Base-by-base conservation (phyloP, 805 yeast genomes). In the Saccharomycopsis microspora region DNA sequence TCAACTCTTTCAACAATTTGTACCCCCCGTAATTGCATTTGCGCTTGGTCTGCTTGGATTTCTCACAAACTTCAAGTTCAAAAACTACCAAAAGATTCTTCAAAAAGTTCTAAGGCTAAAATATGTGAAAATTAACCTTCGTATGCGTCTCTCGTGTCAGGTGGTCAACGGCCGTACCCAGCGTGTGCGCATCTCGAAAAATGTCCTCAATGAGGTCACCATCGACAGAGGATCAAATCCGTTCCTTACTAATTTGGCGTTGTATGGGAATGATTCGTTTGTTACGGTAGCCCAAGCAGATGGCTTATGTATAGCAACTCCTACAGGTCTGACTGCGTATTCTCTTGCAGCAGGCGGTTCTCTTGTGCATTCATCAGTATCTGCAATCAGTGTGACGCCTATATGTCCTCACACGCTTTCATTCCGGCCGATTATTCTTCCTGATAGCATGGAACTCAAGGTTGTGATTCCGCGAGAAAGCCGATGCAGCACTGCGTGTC, bases 281-380 rank as follows among this genome's bases (percentile, higher is more conserved):
- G 68, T 89, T 48, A 89, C 97, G 0, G 82, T 85, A 29, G 93
- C 94, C 1, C 96, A 87, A 62, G 96, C 96, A 1, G 97, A 89
- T 64, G 97, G 97, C 0, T 67, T 89, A 11, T 89, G 90, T 48
- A 73, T 89, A 34, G 94, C 96, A 0, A 88, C 97, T 0, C 97
- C 97, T 3, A 88, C 97, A 0, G 97, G 97, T 0, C 87, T 96
- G 1, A 90, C 97, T 0, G 97, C 97, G 0, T 90, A 90, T 63
- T 88, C 96, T 1, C 69, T 90, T 44, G 82, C 95, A 41, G 97
- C 97, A 0, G 97, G 97, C 9, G 97, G 97, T 1, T 82, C 96
- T 0, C 71, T 90, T 44, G 95, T 90, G 4, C 96, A 89, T 58
- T 97, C 97, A 0, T 88, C 86, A 33, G 95, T 90, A 10, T 82